These are phyloP conservation scores for Falciphora oryzae DNA, from an alignment of 2,329 filamentous ascomycete species.

Conservation along the genomic window DNA sequence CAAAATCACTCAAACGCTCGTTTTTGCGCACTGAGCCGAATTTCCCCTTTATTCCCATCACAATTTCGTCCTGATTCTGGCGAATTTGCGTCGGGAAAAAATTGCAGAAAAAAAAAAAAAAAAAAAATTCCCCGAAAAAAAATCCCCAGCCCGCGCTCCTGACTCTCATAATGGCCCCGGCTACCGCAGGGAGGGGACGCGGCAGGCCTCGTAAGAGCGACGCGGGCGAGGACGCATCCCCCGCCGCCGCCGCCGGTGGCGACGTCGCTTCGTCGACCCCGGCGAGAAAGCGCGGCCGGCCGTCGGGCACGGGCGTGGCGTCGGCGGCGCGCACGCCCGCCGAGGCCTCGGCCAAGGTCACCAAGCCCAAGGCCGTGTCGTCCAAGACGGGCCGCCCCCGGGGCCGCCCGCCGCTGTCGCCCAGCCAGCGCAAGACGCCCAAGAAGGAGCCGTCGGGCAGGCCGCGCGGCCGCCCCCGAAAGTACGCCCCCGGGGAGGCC, in stretches of 20 bases:
- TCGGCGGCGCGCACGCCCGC: constrained; percentile 4
- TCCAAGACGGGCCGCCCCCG: constrained; percentile 14
- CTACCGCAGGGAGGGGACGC: background rate
- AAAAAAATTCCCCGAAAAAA: background rate
- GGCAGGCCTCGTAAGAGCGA: constrained; percentile 11
- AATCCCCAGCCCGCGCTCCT: background rate
- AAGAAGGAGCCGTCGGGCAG: constrained; percentile 20
- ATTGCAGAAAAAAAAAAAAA: background rate
- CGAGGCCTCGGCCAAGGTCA: constrained; percentile 18
- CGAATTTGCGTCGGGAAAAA: background rate
- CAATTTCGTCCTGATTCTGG: background rate
- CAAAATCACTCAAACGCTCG: background rate
- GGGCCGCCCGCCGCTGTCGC: constrained; percentile 20
- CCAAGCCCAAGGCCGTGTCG: constrained; percentile 16
- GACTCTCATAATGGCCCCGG: constrained; percentile 3
- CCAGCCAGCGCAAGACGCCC: constrained; percentile 17
- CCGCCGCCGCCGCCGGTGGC: background rate
- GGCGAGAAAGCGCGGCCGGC: constrained; percentile 2
- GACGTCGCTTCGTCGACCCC: background rate
- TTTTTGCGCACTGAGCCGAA: background rate
- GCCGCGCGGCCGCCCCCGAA: constrained; percentile 18
- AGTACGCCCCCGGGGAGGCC: constrained; percentile 12
- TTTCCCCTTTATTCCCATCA: background rate
- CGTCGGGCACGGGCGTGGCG: background rate
- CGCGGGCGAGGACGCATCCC: background rate